Evolutionary conservation across 768 basidiomycete species (phyloP), one percentile per base, ranked within the genome.

Genomic region (Dentipellis sp.): DNA sequence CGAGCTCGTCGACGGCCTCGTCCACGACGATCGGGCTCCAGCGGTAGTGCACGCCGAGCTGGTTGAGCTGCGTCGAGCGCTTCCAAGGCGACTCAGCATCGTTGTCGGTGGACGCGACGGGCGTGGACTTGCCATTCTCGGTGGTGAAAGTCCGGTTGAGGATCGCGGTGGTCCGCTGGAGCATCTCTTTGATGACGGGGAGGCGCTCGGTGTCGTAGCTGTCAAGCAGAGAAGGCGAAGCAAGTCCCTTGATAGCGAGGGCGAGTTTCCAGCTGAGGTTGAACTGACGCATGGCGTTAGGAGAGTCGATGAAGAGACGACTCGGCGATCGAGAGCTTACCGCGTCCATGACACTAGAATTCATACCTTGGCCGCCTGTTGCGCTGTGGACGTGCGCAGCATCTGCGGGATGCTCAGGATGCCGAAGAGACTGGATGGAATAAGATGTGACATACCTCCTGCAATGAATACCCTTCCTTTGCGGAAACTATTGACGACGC

Each of bases 231-330:
- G 46, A 16, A 10, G 57, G 55, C 10, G 52, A 22, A 2, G 59
- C 59, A 22, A 50, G 46, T 12, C 47, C 48, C 36, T 59, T 63
- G 37, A 47, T 40, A 14, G 54, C 57, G 52, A 64, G 55, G 17
- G 62, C 46, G 10, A 62, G 47, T 48, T 60, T 60, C 63, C 56
- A 58, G 6, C 53, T 40, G 10, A 64, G 50, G 37, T 64, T 64
- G 35, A 57, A n/a, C 23, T 3, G 14, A 14, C 16, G 22, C 35
- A 36, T 34, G 34, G 29, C 36, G 35, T 19, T 8, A 16, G n/a
- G 29, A 4, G n/a, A n/a, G n/a, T n/a, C n/a, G n/a, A n/a, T 34
- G 21, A 11, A 48, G 34, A 2, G 9, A 35, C 4, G 39, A 35
- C 36, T 38, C 37, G 36, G 36, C 36, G 12, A 40, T 53, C 39